These are phyloP conservation scores for Parietichytrium sp. DNA, from an alignment of 108 stramenopile genomes.

Conservation along the genomic window DNA sequence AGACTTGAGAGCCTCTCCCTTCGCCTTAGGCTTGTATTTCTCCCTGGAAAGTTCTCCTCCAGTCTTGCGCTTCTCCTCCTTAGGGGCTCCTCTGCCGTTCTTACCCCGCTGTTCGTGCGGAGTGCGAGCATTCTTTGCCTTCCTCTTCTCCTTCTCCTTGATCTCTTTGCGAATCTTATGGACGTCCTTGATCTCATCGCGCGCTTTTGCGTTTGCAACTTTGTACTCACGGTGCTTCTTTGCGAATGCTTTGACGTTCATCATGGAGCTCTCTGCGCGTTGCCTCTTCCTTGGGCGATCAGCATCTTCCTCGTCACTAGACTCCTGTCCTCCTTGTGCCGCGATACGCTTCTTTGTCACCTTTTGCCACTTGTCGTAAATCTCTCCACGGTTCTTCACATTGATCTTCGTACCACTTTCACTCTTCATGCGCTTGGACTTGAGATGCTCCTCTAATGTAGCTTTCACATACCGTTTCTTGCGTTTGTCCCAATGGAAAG, in stretches of 20 bases:
- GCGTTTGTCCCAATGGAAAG: slow-evolving; percentile 94
- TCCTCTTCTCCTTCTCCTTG: slow-evolving; percentile 24
- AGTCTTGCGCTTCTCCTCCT: no score
- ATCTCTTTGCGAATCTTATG: slow-evolving; percentile 34
- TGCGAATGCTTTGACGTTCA: neutral
- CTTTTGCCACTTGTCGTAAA: slow-evolving; percentile 94
- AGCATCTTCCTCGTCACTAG: neutral
- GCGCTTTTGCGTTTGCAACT: neutral
- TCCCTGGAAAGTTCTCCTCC: neutral
- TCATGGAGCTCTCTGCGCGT: neutral
- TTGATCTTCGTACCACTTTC: slow-evolving; percentile 46
- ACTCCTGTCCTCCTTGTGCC: neutral
- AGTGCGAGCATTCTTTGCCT: neutral
- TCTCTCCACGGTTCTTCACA: slow-evolving; percentile 74
- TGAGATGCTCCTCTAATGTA: slow-evolving; percentile 47
- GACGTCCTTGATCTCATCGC: slow-evolving; percentile 21
- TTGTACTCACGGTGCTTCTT: neutral
- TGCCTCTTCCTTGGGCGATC: no score
- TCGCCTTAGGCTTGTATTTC: slow-evolving; percentile 28
- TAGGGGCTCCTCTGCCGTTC: no score
- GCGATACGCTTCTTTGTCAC: slow-evolving; percentile 82
- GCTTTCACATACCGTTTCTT: slow-evolving; percentile 79
- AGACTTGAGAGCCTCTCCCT: neutral
- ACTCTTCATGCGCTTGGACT: slow-evolving; percentile 19
- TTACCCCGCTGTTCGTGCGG: no score